Conservation (phyloP, 2,329 filamentous ascomycete genomes). For the Aureobasidium vineae region DNA sequence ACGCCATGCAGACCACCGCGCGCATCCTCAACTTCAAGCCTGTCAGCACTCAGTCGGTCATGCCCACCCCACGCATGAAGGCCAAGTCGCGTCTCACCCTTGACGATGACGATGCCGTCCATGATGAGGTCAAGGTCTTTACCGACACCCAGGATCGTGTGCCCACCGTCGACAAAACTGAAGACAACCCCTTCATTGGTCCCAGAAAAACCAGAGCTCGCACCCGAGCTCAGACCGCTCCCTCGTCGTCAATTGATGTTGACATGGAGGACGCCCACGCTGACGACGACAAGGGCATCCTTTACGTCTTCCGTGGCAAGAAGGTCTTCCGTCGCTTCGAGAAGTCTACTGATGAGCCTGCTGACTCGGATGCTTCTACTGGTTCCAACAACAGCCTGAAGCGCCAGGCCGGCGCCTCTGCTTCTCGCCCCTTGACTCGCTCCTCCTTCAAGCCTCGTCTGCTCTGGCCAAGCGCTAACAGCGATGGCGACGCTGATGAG, state of each 20-base stretch:
- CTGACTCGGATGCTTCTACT: slow-evolving; percentile 33
- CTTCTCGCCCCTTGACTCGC: slow-evolving; percentile 58
- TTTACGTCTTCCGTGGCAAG: slow-evolving; percentile 78
- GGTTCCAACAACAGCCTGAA: slow-evolving; percentile 32
- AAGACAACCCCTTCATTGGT: slow-evolving; percentile 71
- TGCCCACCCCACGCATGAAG: slow-evolving; percentile 58
- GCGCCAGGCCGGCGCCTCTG: slow-evolving; percentile 42
- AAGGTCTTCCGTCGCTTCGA: slow-evolving; percentile 71
- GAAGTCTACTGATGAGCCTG: slow-evolving; percentile 42
- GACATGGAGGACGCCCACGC: slow-evolving; percentile 60
- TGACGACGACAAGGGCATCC: slow-evolving; percentile 65
- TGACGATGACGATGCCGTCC: slow-evolving; percentile 30
- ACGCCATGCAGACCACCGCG: slow-evolving; percentile 49
- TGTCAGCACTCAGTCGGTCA: slow-evolving; percentile 56
- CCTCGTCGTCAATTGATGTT: slow-evolving; percentile 53
- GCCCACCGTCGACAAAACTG: slow-evolving; percentile 63
- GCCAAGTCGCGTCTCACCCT: slow-evolving; percentile 36
- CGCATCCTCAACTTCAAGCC: slow-evolving; percentile 57
- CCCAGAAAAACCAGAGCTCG: slow-evolving; percentile 43
- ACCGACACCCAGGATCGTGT: slow-evolving; percentile 75
- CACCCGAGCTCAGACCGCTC: slow-evolving; percentile 42
- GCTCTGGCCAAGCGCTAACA: slow-evolving; percentile 57
- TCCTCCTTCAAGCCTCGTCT: slow-evolving; percentile 70
- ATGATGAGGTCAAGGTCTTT: slow-evolving; percentile 63
- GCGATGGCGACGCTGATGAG: slow-evolving; percentile 56